Evolutionary conservation across 805 yeast genomes (phyloP).

Genomic region (Lipomyces yamadae): DNA sequence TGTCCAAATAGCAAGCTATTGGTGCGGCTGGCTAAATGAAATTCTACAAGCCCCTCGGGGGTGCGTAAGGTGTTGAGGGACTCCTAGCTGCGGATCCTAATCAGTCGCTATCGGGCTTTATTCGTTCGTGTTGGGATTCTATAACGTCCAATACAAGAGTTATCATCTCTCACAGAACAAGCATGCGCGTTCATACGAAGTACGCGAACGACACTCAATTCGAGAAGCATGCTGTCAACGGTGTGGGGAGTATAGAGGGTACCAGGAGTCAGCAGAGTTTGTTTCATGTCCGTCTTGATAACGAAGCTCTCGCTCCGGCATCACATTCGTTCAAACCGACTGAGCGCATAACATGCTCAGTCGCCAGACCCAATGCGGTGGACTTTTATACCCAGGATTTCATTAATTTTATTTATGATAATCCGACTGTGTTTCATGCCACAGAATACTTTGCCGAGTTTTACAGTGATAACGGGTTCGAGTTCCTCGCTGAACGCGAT

Average conservation of each 20-base stretch:
- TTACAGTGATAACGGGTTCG: slow-evolving; percentile 63
- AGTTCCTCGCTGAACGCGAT: slow-evolving; percentile 64
- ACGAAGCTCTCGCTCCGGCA: background rate
- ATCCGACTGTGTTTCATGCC: slow-evolving; percentile 64
- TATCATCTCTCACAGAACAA: background rate
- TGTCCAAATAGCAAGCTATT: too few species aligned
- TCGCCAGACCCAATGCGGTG: slow-evolving; percentile 4
- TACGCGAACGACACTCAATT: background rate
- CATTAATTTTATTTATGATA: slow-evolving; percentile 23
- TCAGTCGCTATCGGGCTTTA: too few species aligned
- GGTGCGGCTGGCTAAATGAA: too few species aligned
- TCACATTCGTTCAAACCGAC: background rate
- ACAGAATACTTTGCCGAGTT: slow-evolving; percentile 63
- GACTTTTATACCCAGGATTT: slow-evolving; percentile 16
- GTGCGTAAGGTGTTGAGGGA: too few species aligned
- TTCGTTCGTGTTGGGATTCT: too few species aligned
- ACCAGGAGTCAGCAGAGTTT: background rate
- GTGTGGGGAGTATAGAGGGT: background rate
- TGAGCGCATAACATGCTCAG: slow-evolving; percentile 5
- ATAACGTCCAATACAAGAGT: too few species aligned
- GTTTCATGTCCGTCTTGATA: background rate
- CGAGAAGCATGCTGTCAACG: background rate
- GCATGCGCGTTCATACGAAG: background rate
- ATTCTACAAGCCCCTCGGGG: too few species aligned
- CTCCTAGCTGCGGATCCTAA: too few species aligned